phyloP scores from a whole-genome alignment of 768 basidiomycete genomes.

The Favolaschia claudopus region DNA sequence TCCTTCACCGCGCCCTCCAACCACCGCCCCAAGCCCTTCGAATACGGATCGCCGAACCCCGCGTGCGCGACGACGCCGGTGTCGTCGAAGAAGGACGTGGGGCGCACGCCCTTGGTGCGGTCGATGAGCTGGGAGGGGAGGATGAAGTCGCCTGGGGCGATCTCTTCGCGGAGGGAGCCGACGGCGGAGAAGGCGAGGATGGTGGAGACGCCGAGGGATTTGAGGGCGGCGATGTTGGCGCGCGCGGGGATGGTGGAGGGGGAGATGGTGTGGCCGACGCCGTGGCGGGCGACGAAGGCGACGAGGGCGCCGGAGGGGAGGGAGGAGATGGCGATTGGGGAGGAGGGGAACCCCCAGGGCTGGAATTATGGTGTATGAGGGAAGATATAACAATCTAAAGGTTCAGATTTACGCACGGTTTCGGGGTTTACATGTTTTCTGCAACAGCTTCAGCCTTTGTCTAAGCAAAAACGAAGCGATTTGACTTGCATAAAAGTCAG shows the following conservation, averaged over 20 bases:
- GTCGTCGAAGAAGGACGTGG: constrained; percentile 86
- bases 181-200: constrained; percentile 96
- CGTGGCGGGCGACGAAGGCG: constrained; percentile 94
- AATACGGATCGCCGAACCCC: constrained; percentile 94
- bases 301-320: constrained; percentile 81
- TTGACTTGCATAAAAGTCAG: constrained; percentile 80
- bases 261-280: constrained; percentile 75
- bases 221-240: constrained; percentile 96
- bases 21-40: constrained; percentile 67
- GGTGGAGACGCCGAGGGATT: constrained; percentile 87
- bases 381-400: neutral
- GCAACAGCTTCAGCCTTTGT: constrained; percentile 1
- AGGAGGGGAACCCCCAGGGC: constrained; percentile 95
- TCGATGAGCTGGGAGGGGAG: constrained; percentile 95
- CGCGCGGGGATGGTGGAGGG: constrained; percentile 85
- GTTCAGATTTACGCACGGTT: constrained; percentile 61
- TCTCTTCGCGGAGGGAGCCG: constrained; percentile 93
- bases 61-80: constrained; percentile 88
- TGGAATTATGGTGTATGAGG: constrained; percentile 41
- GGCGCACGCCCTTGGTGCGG: constrained; percentile 93
- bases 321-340: constrained; percentile 91
- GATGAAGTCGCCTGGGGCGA: constrained; percentile 87
- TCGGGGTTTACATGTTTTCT: constrained; percentile 82
- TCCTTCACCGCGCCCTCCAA: constrained; percentile 68
- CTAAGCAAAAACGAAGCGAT: neutral